Evolutionary conservation across 2,329 filamentous ascomycete species (phyloP), one percentile per base, ranked within the genome.

Genomic region (Fusarium camptoceras): DNA sequence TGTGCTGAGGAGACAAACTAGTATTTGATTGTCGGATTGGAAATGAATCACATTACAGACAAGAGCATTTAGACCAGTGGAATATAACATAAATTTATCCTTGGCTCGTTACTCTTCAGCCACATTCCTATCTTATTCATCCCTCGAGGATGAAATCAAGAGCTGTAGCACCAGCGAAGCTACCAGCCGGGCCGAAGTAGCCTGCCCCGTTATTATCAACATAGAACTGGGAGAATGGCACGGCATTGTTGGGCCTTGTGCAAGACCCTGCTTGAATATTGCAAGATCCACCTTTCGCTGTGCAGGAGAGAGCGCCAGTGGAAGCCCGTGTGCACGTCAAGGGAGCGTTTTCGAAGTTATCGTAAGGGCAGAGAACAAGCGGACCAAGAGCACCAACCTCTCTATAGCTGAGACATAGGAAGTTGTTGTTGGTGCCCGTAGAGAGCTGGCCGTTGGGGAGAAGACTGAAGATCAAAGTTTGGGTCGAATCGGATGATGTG

Each of bases 211-310:
- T 14, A 14, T 7, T 16, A n/a, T 62, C n/a, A 3, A 63, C 57
- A n/a, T 62, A 63, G 16, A 63, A 62, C 4, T 63, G 47, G 15
- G 25, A 47, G 5, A 62, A 63, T 6, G 11, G 1, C 1, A 0
- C 1, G 1, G 0, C 41, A 10, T 0, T n/a, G 7, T n/a, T 34
- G 12, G 56, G 56, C 24, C 59, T 18, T 3, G 1, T 5, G 2
- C 59, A 63, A 15, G 0, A 0, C 3, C 57, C 41, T 3, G 1
- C 2, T 0, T n/a, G n/a, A n/a, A 2, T 0, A 0, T 0, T 0
- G 6, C 59, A 61, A 18, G n/a, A 41, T 18, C 56, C 56, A 2
- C 41, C 41, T 3, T 56, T 41, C 10, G 30, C 41, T 18, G 27
- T 61, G 10, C 59, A 62, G 12, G 46, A 20, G 7, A 62, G 59